Percentiles rank a stretch among this genome's conserved stretches.
These are phyloP conservation scores for Polyporus tsugae DNA, from an alignment of 1,284 basidiomycete genomes.

Conservation along the genomic window DNA sequence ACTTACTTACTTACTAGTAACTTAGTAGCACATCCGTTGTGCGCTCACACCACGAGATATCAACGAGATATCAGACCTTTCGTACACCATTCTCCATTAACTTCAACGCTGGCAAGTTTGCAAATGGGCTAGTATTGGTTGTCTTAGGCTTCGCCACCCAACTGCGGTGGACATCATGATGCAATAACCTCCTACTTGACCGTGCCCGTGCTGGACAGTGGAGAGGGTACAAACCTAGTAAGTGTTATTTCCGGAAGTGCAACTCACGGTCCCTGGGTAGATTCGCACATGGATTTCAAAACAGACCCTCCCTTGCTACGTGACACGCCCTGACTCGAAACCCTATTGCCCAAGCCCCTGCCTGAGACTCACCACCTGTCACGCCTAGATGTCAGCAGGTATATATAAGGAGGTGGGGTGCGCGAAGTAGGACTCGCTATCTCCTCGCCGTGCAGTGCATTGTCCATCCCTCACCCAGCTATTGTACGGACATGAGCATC, in stretches of 20 bases:
- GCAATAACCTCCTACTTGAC: too few species aligned
- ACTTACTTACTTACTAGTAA: too few species aligned
- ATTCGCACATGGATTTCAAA: neutral
- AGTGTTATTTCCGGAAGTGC: neutral
- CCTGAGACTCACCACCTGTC: neutral
- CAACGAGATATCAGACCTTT: too few species aligned
- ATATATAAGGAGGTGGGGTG: constrained; percentile 3
- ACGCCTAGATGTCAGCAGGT: neutral
- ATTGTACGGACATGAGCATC: constrained; percentile 9
- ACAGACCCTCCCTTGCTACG: neutral
- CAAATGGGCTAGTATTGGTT: too few species aligned
- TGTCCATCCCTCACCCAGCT: neutral
- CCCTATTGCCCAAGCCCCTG: neutral
- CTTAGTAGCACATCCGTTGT: too few species aligned
- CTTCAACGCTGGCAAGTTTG: neutral
- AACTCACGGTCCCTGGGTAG: neutral
- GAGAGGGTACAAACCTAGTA: neutral
- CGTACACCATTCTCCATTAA: neutral
- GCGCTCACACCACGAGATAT: too few species aligned
- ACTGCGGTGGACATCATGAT: neutral
- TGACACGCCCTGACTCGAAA: too few species aligned
- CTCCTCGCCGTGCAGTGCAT: neutral
- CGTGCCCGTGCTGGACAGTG: too few species aligned
- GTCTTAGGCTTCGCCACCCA: too few species aligned
- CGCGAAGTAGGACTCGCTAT: neutral